phyloP scores from a whole-genome alignment of 1,139 yeast genomes.

The Lizanozyma gosingica region DNA sequence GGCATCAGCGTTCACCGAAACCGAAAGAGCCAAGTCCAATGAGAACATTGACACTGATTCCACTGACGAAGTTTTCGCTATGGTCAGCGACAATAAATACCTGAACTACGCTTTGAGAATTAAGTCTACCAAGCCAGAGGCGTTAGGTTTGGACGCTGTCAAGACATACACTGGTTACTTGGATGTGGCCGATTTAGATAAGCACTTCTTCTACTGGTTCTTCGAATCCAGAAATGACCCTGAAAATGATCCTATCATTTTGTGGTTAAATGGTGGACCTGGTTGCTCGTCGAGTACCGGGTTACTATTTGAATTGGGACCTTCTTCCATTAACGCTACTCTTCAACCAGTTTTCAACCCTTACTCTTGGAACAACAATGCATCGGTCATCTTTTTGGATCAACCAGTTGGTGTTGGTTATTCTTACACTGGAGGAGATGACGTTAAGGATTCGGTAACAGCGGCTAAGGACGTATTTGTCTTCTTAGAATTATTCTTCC shows the following conservation, averaged over 20 bases:
- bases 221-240: slow-evolving; percentile 68
- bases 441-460: slow-evolving; percentile 52
- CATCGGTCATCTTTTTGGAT: slow-evolving; percentile 60
- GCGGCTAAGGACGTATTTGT: slow-evolving; percentile 78
- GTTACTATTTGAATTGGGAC: slow-evolving; percentile 59
- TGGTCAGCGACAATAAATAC: slow-evolving; percentile 16
- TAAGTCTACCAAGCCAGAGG: slow-evolving; percentile 32
- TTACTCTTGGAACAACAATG: slow-evolving; percentile 61
- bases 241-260: slow-evolving; percentile 49
- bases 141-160: slow-evolving; percentile 45
- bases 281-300: slow-evolving; percentile 69
- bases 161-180: slow-evolving; percentile 60
- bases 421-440: slow-evolving; percentile 49
- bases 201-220: slow-evolving; percentile 78
- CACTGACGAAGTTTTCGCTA: slow-evolving; percentile 12
- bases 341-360: slow-evolving; percentile 50
- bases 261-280: slow-evolving; percentile 74
- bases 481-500: slow-evolving; percentile 68
- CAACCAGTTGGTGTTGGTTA: slow-evolving; percentile 76
- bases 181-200: slow-evolving; percentile 45
- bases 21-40: background rate
- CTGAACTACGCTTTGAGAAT: slow-evolving; percentile 32
- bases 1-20: background rate
- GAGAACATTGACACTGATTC: background rate
- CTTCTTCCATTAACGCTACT: slow-evolving; percentile 43